phyloP scores from a whole-genome alignment of 768 basidiomycete genomes.

The Suillus americanus region DNA sequence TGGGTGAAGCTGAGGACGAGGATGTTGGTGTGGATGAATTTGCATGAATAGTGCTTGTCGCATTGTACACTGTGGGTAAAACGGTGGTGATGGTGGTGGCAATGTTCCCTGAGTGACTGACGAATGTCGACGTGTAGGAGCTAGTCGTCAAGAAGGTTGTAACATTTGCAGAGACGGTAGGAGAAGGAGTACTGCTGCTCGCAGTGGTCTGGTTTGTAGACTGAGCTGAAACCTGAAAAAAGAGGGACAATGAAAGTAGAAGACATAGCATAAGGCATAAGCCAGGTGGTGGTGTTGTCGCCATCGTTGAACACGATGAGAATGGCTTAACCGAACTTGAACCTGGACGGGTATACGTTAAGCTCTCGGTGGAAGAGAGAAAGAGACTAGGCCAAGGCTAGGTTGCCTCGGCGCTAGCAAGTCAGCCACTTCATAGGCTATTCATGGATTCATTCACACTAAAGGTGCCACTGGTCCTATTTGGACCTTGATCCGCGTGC shows the following conservation, averaged over 20 bases:
- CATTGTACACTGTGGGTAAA: conserved; percentile 61
- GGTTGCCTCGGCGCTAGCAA: conserved; percentile 5
- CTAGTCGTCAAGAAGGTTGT: conserved; percentile 58
- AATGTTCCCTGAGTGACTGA: conserved; percentile 47
- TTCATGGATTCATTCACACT: conserved; percentile 14
- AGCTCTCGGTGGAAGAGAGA: neutral
- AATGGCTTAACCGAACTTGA: conserved; percentile 3
- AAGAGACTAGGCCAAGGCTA: neutral
- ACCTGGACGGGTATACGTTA: neutral
- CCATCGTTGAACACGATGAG: conserved; percentile 13
- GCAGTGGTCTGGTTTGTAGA: conserved; percentile 24
- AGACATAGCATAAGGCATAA: conserved; percentile 16
- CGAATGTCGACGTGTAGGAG: conserved; percentile 49
- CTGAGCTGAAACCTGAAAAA: conserved; percentile 38
- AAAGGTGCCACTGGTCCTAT: neutral
- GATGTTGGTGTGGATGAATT: conserved; percentile 50
- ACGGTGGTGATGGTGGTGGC: conserved; percentile 51
- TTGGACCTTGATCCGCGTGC: conserved; percentile 2
- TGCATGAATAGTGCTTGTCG: conserved; percentile 55
- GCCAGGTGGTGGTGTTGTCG: conserved; percentile 6
- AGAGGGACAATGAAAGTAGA: conserved; percentile 30
- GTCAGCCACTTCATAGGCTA: conserved; percentile 32
- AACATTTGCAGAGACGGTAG: conserved; percentile 31
- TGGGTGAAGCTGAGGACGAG: conserved; percentile 37
- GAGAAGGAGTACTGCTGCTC: conserved; percentile 22